Base-by-base conservation (phyloP, 192 early-diverging fungal species). In the Coemansia sp. region DNA sequence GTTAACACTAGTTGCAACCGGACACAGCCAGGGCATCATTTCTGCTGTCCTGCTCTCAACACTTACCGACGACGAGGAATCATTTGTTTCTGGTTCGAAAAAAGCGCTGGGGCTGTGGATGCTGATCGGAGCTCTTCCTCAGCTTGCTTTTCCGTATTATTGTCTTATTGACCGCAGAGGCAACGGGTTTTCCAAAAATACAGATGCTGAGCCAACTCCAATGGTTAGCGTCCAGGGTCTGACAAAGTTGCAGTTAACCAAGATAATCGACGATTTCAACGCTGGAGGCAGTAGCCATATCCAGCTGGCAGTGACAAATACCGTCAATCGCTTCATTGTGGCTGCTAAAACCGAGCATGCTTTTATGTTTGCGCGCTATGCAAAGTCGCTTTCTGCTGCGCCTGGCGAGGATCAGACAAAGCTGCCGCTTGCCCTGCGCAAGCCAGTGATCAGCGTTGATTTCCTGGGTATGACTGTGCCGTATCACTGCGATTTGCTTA, bases 1-100 rank as follows among this genome's bases (percentile, higher is more conserved):
- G n/a, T n/a, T n/a, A n/a, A n/a, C n/a, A n/a, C 25, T 82, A 82
- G 80, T 60, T 6, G 62, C 60, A 10, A 90, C 91, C 56, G 96
- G 94, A 42, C 96, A 98, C 75, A 91, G 88, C 58, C 96, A 96
- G 75, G 96, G 96, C 7, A 87, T 96, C 40, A 89, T 92, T 50
- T 85, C 89, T 5, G 93, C 96, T 4, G 85, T 92, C 2, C 93
- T 89, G 48, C 88, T 98, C 64, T 86, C 96, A 0, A 66, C 87
- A 29, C 87, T 94, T 11, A 80, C 87, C 40, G 90, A 93, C 38
- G 90, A 92, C 17, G 89, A 92, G 60, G 85, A 89, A 51, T 90
- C 92, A 7, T 94, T 96, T 73, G 59, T 89, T 52, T 63, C 66
- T 48, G 90, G 93, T 61, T 88, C 91, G 30, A 83, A 85, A 66